Evolutionary conservation across 257 asterid genomes (phyloP).

Genomic region (Salvia hispanica): DNA sequence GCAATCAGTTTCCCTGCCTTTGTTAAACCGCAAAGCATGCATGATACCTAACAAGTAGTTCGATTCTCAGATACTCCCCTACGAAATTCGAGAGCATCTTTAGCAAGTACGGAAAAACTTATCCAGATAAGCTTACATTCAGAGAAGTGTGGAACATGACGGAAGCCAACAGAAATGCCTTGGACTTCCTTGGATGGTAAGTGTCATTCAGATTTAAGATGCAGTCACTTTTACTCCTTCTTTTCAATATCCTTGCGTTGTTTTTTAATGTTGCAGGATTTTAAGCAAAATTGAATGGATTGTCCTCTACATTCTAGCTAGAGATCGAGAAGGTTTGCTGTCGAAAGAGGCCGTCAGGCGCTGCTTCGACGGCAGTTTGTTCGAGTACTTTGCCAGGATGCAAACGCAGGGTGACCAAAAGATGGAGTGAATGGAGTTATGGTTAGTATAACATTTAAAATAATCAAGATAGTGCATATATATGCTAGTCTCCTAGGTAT

Average conservation of each 20-base stretch:
- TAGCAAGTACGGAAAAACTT: conserved; percentile 64
- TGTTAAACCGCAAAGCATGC: background rate
- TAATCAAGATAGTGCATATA: background rate
- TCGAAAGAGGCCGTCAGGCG: conserved; percentile 82
- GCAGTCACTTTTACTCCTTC: background rate
- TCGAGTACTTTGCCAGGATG: conserved; percentile 67
- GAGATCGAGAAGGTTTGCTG: conserved; percentile 69
- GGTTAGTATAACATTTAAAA: background rate
- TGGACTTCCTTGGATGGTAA: conserved; percentile 60
- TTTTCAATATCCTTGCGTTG: background rate
- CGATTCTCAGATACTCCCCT: conserved; percentile 48
- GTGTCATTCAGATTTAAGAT: too few relatives aligned
- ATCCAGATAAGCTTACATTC: conserved; percentile 65
- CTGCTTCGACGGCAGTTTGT: conserved; percentile 78
- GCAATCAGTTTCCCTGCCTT: background rate
- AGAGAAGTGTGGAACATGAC: conserved; percentile 80
- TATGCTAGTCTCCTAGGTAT: background rate
- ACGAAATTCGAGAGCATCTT: conserved; percentile 72
- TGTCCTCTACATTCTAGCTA: conserved; percentile 56
- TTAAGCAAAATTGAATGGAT: conserved; percentile 69
- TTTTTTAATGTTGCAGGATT: conserved; percentile 42
- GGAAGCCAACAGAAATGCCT: conserved; percentile 57
- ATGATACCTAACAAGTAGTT: background rate
- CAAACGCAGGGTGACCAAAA: conserved; percentile 42
- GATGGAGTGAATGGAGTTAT: conserved; percentile 24